Conservation (phyloP, 2,329 filamentous ascomycete genomes). For the Cytospora mali region DNA sequence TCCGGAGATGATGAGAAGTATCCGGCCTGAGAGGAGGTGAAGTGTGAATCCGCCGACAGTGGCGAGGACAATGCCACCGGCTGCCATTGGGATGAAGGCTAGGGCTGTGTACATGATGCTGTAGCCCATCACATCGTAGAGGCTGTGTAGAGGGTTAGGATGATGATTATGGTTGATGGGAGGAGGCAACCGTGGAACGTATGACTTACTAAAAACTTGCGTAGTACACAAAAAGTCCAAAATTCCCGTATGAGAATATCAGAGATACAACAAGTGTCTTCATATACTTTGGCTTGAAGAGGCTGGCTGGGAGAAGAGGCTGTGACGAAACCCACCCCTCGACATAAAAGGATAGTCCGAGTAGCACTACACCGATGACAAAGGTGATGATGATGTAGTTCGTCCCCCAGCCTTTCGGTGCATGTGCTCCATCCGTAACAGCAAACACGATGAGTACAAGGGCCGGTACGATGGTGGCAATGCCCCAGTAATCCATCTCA, state of each 20-base stretch:
- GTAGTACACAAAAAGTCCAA: conserved; percentile 72
- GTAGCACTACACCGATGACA: conserved; percentile 60
- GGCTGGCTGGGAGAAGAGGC: conserved; percentile 69
- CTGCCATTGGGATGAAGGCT: conserved; percentile 69
- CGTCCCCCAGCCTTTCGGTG: conserved; percentile 69
- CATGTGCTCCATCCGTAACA: conserved; percentile 72
- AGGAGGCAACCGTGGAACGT: conserved; percentile 45
- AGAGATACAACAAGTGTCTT: conserved; percentile 61
- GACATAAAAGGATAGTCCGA: conserved; percentile 66
- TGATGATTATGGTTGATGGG: conserved; percentile 51
- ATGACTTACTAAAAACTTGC: conserved; percentile 64
- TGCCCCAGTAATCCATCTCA: conserved; percentile 71
- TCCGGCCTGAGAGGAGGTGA: conserved; percentile 64
- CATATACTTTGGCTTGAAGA: conserved; percentile 74
- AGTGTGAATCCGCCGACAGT: conserved; percentile 66
- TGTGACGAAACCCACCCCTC: conserved; percentile 70
- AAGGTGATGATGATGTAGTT: conserved; percentile 72
- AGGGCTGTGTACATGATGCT: conserved; percentile 65
- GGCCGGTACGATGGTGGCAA: conserved; percentile 62
- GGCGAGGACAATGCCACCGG: conserved; percentile 68
- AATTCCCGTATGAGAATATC: conserved; percentile 68
- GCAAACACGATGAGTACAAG: conserved; percentile 73
- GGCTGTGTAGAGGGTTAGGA: conserved; percentile 52
- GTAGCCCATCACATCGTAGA: conserved; percentile 62
- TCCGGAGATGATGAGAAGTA: conserved; percentile 64